A percentile compares a stretch with the other conserved stretches of the same genome.
Conservation (phyloP, 2,329 filamentous ascomycete species). For the Acrodontium crateriforme region DNA sequence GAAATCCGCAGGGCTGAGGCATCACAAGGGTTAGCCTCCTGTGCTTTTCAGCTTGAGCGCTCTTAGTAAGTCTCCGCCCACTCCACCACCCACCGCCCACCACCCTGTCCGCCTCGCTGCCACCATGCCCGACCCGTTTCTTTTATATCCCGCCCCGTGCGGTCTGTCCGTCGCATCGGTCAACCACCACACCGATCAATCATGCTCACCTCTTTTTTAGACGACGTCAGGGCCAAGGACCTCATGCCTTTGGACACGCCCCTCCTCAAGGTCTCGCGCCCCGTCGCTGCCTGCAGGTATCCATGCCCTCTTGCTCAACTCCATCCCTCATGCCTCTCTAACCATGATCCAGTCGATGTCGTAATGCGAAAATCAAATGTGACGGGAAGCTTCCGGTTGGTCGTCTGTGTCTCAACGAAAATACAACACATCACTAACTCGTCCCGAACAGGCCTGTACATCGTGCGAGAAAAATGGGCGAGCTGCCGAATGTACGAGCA, state of each 20-base stretch:
- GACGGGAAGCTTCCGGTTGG: constrained; percentile 71
- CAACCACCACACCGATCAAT: too few relatives aligned
- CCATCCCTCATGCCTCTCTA: neutral
- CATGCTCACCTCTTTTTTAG: constrained; percentile 12
- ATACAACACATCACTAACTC: neutral
- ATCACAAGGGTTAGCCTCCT: too few relatives aligned
- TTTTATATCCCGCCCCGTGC: neutral
- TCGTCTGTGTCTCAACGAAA: neutral
- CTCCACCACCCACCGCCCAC: too few relatives aligned
- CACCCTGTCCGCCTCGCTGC: too few relatives aligned
- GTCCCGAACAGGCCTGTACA: constrained; percentile 52
- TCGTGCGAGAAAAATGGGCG: constrained; percentile 88
- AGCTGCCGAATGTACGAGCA: constrained; percentile 76
- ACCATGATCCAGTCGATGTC: constrained; percentile 61
- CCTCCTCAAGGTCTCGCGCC: constrained; percentile 58
- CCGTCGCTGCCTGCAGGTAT: constrained; percentile 40
- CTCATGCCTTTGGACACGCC: constrained; percentile 41
- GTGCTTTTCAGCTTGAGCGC: too few relatives aligned
- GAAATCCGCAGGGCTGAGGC: too few relatives aligned
- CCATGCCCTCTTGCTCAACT: neutral
- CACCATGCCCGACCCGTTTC: too few relatives aligned
- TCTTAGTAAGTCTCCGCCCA: too few relatives aligned
- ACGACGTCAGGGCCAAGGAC: constrained; percentile 12
- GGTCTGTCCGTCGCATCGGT: constrained; percentile 1
- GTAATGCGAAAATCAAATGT: constrained; percentile 92